Evolutionary conservation across 2,329 filamentous ascomycete genomes (phyloP), one percentile per base, ranked within the genome.

Genomic region (Cryoendolithus antarcticus): DNA sequence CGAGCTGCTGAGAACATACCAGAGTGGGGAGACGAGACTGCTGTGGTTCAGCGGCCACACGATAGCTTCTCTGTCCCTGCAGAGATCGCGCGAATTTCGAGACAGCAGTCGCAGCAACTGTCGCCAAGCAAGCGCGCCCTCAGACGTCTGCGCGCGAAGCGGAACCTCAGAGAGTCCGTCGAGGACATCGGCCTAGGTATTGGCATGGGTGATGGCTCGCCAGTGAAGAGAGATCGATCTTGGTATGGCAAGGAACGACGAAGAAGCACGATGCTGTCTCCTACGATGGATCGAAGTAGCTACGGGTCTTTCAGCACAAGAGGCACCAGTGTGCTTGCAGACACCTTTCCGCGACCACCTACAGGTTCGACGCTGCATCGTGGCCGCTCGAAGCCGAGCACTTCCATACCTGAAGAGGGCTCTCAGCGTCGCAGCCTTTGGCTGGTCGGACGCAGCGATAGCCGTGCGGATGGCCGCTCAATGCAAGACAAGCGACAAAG

Each of bases 61-160:
- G 59, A 65, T 36, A 65, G 62, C 39, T 66, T 66, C 54, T 63
- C 60, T n/a, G 55, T 63, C 9, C 56, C 63, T 4, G 60, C 62
- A n/a, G 60, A 63, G 38, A 55, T 65, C 30, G 57, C 60, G 7
- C 49, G 58, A 29, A 44, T 51, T 2, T 63, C 62, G 2, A 54
- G 55, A 28, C 47, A 48, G 12, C 47, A 52, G 9, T 57, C 55
- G 10, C 45, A 21, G 19, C 19, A 38, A 27, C 32, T 47, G 4
- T 59, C 55, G 24, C 52, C 55, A 34, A 39, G 52, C 40, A 49
- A 57, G 48, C 39, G 56, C 48, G 45, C 53, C 36, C 43, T 58
- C 41, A 43, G 47, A 42, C 35, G 50, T 40, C 35, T 60, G 6
- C 52, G 56, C 13, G 44, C 56, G n/a, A 56, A 57, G 19, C 19